Base-by-base conservation (phyloP, 495 filamentous ascomycete species). In the Trichoderma orchidacearum region DNA sequence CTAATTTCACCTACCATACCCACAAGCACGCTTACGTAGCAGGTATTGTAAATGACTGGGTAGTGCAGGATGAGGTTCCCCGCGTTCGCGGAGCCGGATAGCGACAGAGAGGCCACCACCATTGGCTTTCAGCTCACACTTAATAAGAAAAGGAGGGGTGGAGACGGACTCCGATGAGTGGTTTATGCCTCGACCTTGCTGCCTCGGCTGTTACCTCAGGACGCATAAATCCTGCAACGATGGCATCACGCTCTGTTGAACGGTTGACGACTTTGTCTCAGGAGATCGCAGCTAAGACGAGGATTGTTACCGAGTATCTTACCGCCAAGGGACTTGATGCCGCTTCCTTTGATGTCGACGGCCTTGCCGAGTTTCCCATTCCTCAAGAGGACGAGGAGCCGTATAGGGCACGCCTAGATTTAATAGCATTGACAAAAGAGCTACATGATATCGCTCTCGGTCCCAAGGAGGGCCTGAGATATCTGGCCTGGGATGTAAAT, bases 401-500 rank as follows among this genome's bases (percentile, higher is more conserved):
- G 2, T 61, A 58, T 29, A 56, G 57, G 29, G 61, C 61, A 3
- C 61, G 63, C 1, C 57, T 61, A 9, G 57, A 63, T 13, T 55
- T 65, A 3, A 51, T 60, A 28, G 57, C 61, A 0, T 41, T 59
- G 13, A 61, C 63, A 27, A 63, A 60, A 54, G 63, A 65, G 55
- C 61, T 65, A 12, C 56, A 63, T 51, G 61, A 61, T 15, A 54
- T 65, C 21, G 56, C 63, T 11, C 41, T 63, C 1, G 61, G 61
- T 2, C 63, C 63, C 7, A 63, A 65, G 31, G 59, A 65, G 29
- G 34, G 48, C 6, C 51, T 65, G 11, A 59, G 59, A 4, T 58
- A 65, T 35, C 52, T 63, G 5, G 57, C 55, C n/a, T 65, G 63
- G 63, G 61, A 63, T 51, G 61, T 62, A 30, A 56, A 56, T 56